Evolutionary conservation across 2,329 filamentous ascomycete species (phyloP), one percentile per base, ranked within the genome.

Genomic region (Cordyceps cateniannulata): DNA sequence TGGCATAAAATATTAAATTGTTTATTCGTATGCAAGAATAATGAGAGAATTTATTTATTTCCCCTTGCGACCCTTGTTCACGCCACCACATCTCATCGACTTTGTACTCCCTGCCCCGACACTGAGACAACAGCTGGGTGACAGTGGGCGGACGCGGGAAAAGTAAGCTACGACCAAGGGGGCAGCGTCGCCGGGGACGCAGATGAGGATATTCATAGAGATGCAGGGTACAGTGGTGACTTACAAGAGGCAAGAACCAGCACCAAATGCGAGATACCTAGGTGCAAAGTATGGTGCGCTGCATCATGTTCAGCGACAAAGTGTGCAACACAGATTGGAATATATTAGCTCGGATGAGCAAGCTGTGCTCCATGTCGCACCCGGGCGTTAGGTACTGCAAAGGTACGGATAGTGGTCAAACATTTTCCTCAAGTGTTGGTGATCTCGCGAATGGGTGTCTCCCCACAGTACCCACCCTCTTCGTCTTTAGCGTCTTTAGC

Each of bases 21-120:
- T 6, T 4, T 44, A 44, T n/a, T 40, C 2, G 6, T 6, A 6
- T 44, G 38, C 38, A 54, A 24, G 24, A 18, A 10, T 48, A 49
- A 49, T 25, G 24, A 45, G 14, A 44, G 51, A 29, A 44, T 8
- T 32, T 4, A 54, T 27, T 38, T 22, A 35, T 2, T 12, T 12
- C 29, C 10, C 32, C n/a, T n/a, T 47, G 4, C 20, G 45, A 49
- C 24, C 54, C 54, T n/a, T 57, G 54, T 24, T 45, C 29, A 32
- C 44, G 54, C 54, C 54, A 57, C 54, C 29, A n/a, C 45, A 57
- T 57, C 54, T 49, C 54, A 57, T 57, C 54, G 52, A 51, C 3
- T 35, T 51, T 18, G n/a, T 20, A 27, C 38, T n/a, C 24, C 24
- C n/a, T 24, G 44, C 44, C 44, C 22, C 44, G 18, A 32, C 52